Evolutionary conservation across 257 asterid genomes (phyloP).

Genomic region (Primulina huaijiensis): DNA sequence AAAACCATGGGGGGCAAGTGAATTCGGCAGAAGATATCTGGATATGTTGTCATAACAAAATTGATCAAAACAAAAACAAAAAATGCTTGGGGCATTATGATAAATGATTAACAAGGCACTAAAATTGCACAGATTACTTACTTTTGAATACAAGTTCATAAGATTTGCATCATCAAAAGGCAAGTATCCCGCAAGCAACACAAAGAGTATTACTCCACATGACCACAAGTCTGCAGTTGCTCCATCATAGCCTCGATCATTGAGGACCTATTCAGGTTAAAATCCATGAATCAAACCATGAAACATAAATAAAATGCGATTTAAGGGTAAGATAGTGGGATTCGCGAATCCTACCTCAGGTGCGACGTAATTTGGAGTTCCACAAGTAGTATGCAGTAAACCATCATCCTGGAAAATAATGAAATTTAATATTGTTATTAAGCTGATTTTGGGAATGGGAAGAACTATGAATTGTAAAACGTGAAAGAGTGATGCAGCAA

Average conservation of each 20-base stretch:
- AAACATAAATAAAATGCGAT: neutral
- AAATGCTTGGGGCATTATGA: neutral
- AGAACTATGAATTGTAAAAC: neutral
- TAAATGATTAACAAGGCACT: neutral
- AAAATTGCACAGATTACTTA: slow-evolving; percentile 39
- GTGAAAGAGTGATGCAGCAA: neutral
- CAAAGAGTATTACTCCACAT: slow-evolving; percentile 93
- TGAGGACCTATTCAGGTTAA: slow-evolving; percentile 55
- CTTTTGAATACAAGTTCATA: slow-evolving; percentile 79
- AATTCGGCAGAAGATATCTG: slow-evolving; percentile 85
- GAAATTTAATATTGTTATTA: neutral
- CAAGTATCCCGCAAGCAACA: slow-evolving; percentile 95
- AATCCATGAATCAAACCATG: slow-evolving; percentile 15
- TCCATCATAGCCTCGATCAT: slow-evolving; percentile 92
- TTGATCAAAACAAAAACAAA: slow-evolving; percentile 20
- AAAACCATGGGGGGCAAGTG: slow-evolving; percentile 92
- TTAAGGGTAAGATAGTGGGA: neutral
- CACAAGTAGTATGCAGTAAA: slow-evolving; percentile 91
- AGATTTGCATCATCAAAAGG: slow-evolving; percentile 94
- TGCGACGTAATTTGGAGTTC: slow-evolving; percentile 96
- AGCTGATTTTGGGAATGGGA: neutral
- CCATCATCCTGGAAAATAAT: slow-evolving; percentile 73
- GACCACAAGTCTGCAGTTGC: slow-evolving; percentile 97
- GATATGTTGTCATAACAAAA: slow-evolving; percentile 12
- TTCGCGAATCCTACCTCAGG: slow-evolving; percentile 63